Percentiles rank a stretch among this genome's conserved stretches.
These are phyloP conservation scores for Kuraishia capsulata DNA, from an alignment of 805 yeast genomes.

Conservation along the genomic window DNA sequence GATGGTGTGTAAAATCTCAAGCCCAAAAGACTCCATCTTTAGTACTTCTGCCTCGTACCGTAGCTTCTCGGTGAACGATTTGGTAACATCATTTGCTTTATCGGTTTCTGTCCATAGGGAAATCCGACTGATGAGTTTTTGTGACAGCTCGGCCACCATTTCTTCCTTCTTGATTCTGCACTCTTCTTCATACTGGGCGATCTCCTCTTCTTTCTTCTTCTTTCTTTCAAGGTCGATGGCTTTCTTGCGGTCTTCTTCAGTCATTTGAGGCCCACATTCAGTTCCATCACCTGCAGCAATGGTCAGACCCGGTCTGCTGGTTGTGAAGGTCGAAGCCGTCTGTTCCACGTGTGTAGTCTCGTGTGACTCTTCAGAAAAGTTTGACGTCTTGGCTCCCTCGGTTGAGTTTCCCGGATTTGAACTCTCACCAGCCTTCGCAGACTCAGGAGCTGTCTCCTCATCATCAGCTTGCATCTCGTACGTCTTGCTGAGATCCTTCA, in stretches of 20 bases:
- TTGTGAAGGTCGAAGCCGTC: conserved; percentile 38
- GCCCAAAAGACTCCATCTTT: conserved; percentile 92
- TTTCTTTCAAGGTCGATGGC: conserved; percentile 18
- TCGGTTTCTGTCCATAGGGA: conserved; percentile 44
- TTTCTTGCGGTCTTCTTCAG: conserved; percentile 20
- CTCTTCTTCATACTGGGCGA: conserved; percentile 69
- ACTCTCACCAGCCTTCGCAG: conserved; percentile 13
- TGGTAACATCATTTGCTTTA: conserved; percentile 50
- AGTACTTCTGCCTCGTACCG: conserved; percentile 63
- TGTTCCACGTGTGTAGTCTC: conserved; percentile 43
- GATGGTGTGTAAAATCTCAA: conserved; percentile 75
- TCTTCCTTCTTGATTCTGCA: conserved; percentile 50
- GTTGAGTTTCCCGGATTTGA: background rate
- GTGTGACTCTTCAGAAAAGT: conserved; percentile 9
- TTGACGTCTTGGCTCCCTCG: background rate
- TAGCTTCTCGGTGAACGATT: conserved; percentile 43
- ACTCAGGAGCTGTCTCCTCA: conserved; percentile 37
- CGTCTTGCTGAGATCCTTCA: conserved; percentile 56
- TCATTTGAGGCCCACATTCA: conserved; percentile 5
- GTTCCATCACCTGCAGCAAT: conserved; percentile 17
- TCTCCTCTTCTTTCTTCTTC: conserved; percentile 37
- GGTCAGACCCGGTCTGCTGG: too few species aligned
- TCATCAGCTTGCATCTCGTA: conserved; percentile 20
- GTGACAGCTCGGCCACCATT: conserved; percentile 40
- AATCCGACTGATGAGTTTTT: conserved; percentile 39